These are phyloP conservation scores for Monilinia aucupariae DNA, from an alignment of 2,329 filamentous ascomycete species.

Conservation along the genomic window DNA sequence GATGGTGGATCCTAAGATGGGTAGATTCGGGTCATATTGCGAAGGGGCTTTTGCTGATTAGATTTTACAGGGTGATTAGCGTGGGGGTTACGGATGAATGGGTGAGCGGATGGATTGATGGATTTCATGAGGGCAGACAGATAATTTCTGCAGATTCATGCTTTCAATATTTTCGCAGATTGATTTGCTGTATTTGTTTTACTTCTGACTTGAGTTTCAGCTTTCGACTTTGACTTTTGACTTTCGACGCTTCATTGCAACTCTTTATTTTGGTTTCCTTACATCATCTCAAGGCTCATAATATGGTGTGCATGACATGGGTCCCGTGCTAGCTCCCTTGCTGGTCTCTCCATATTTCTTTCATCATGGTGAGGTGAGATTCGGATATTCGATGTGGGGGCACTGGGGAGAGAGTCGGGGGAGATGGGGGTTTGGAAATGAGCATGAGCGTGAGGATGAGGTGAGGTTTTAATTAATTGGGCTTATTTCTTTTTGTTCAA, in stretches of 20 bases:
- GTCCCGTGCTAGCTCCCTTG: not conserved
- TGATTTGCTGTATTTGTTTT: not conserved
- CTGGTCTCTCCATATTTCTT: not conserved
- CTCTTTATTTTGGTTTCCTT: no score
- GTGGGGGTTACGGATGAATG: not conserved
- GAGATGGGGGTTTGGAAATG: not conserved
- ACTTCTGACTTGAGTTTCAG: not conserved
- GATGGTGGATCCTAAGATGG: not conserved
- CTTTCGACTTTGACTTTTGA: not conserved
- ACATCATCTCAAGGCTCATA: no score
- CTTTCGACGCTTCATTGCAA: not conserved
- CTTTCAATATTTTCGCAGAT: no score
- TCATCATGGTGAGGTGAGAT: not conserved
- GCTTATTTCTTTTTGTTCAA: not conserved
- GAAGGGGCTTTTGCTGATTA: not conserved
- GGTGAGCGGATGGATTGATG: not conserved
- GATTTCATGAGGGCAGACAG: not conserved
- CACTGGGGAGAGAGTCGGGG: no score
- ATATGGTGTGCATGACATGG: no score
- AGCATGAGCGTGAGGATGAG: not conserved
- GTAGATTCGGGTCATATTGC: not conserved
- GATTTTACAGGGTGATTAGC: not conserved
- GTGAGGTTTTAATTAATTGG: not conserved
- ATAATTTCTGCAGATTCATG: no score
- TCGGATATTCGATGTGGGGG: not conserved